phyloP scores from a whole-genome alignment of 2,329 filamentous ascomycete genomes.

The Karstenula rhodostoma region DNA sequence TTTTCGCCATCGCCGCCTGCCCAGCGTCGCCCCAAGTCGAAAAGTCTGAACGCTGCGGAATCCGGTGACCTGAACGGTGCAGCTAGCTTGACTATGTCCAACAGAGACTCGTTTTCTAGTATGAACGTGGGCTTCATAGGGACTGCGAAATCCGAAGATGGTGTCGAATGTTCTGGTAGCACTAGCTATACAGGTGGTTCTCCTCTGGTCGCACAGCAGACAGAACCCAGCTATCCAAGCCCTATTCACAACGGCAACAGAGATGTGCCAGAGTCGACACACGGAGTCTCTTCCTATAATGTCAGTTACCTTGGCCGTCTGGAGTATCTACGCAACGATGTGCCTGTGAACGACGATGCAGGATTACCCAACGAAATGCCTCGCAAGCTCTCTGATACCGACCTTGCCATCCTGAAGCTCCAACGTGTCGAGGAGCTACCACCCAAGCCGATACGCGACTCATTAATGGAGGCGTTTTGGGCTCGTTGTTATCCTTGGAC shows the following conservation, averaged over 20 bases:
- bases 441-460: conserved; percentile 43
- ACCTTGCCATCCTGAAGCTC: conserved; percentile 39
- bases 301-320: conserved; percentile 45
- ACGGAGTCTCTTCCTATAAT: conserved; percentile 28
- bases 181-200: conserved; percentile 30
- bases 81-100: background rate
- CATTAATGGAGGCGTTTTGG: conserved; percentile 52
- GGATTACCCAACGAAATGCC: conserved; percentile 39
- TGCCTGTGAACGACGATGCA: conserved; percentile 44
- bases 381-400: conserved; percentile 37
- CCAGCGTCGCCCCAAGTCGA: conserved; percentile 22
- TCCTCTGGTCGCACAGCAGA: conserved; percentile 27
- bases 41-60: conserved; percentile 20
- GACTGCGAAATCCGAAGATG: conserved; percentile 29
- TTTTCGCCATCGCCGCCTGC: conserved; percentile 40
- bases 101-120: background rate
- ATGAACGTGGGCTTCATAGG: too few species aligned
- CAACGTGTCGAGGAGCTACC: conserved; percentile 42
- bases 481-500: conserved; percentile 53
- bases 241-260: conserved; percentile 24
- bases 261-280: conserved; percentile 25
- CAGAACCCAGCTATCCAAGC: conserved; percentile 27
- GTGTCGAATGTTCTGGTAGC: conserved; percentile 31
- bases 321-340: conserved; percentile 44
- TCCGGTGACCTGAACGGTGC: background rate